A percentile compares a stretch with the other conserved stretches of the same genome.
Evolutionary conservation across 768 basidiomycete genomes (phyloP).

Genomic region (Pilatotrama ljubarskyi): DNA sequence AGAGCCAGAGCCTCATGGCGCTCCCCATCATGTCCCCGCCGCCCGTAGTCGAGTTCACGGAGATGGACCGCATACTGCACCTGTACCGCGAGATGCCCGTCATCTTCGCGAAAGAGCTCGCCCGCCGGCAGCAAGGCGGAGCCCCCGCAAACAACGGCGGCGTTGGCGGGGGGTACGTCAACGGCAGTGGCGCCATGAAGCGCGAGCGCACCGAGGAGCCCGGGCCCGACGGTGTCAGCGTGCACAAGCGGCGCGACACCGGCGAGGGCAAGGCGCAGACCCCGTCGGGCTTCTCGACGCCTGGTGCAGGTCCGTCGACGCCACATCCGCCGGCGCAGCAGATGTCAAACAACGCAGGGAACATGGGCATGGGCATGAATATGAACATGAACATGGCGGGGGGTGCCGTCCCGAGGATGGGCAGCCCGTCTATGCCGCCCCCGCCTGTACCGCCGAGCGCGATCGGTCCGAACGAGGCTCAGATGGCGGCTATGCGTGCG

Average conservation of each 20-base stretch:
- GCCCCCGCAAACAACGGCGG: not conserved
- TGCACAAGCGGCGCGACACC: slow-evolving; percentile 67
- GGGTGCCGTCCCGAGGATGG: slow-evolving; percentile 10
- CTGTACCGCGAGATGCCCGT: slow-evolving; percentile 62
- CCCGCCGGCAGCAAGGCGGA: slow-evolving; percentile 30
- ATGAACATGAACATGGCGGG: not conserved
- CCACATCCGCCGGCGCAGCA: slow-evolving; percentile 20
- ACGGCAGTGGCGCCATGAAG: slow-evolving; percentile 50
- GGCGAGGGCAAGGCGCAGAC: slow-evolving; percentile 56
- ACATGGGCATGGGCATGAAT: not conserved
- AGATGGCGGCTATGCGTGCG: slow-evolving; percentile 31
- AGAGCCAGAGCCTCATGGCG: slow-evolving; percentile 32
- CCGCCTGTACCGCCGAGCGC: slow-evolving; percentile 35
- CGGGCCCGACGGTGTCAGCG: slow-evolving; percentile 35
- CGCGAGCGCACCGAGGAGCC: slow-evolving; percentile 61
- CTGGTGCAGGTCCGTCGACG: slow-evolving; percentile 16
- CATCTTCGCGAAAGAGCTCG: slow-evolving; percentile 54
- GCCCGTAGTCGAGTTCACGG: slow-evolving; percentile 48
- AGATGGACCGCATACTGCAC: slow-evolving; percentile 62
- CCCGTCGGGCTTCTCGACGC: slow-evolving; percentile 28
- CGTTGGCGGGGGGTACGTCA: not conserved
- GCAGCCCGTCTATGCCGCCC: slow-evolving; percentile 31
- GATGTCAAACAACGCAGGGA: not conserved
- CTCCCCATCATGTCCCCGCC: slow-evolving; percentile 62
- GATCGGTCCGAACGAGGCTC: slow-evolving; percentile 32